Base-by-base conservation (phyloP, 495 filamentous ascomycete species). In the Sporormia fimetaria region DNA sequence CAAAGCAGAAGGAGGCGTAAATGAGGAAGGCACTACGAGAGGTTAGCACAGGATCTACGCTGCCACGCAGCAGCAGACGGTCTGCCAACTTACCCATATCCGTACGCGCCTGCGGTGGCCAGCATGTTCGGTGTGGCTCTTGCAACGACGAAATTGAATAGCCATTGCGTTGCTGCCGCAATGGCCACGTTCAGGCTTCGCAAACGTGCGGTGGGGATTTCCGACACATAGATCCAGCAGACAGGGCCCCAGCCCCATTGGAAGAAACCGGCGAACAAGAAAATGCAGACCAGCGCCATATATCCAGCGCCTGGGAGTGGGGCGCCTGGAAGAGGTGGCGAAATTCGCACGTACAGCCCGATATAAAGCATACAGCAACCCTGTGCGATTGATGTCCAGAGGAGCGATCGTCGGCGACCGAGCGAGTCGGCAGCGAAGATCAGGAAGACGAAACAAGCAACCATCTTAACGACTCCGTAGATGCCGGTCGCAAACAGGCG, bases 351-450 rank as follows among this genome's bases (percentile, higher is more conserved):
- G 54, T 87, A 83, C n/a, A 88, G 63, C 8, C 82, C 81, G 44
- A 87, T 79, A 56, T 87, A 83, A 50, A 82, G 73, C 76, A 85
- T 86, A 47, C 69, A 68, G n/a, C 78, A 59, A 2, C 67, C 73
- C 59, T 80, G 78, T 8, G 72, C 81, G 44, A 84, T 70, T 6
- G 74, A 76, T 10, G 81, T 85, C 70, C 75, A 81, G 44, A 87
- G 67, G 18, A 90, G 70, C 23, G 76, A 79, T 25, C 75, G 70
- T 5, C 77, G 69, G 6, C 82, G 71, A 11, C 82, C 83, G 3
- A 83, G 67, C 2, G 75, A 73, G 57, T 88, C 81, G 23, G 76
- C 78, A 33, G 77, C 71, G 56, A 84, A 82, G 38, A 80, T 43
- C 6, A 84, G 63, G 67, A 81, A 84, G 29, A 73, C 41, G 22